Evolutionary conservation across 768 basidiomycete species (phyloP).

Genomic region (Mycena crocata): DNA sequence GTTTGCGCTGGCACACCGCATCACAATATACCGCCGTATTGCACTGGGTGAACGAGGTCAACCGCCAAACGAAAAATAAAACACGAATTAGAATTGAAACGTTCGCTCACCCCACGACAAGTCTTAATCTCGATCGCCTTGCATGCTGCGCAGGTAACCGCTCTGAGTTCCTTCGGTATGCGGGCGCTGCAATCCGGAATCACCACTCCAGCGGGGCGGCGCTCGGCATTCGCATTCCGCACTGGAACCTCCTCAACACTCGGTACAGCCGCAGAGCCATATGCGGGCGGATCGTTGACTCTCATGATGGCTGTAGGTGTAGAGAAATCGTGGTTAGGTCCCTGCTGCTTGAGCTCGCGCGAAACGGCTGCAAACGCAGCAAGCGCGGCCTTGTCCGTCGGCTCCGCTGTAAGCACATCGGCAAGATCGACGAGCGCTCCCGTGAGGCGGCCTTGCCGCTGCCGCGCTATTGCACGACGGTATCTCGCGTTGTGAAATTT

Average conservation of each 20-base stretch:
- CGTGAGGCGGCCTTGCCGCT: slow-evolving; percentile 7
- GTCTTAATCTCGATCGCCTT: slow-evolving; percentile 5
- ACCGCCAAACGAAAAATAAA: background rate
- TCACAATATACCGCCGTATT: background rate
- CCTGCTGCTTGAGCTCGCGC: background rate
- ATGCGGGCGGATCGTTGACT: background rate
- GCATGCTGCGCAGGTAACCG: slow-evolving; percentile 1
- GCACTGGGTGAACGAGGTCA: background rate
- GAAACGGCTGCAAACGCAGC: slow-evolving; percentile 6
- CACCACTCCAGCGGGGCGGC: background rate
- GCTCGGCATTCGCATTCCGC: background rate
- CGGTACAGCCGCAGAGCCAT: slow-evolving; percentile 5
- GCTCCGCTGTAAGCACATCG: slow-evolving; percentile 9
- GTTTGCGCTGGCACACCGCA: slow-evolving; percentile 8
- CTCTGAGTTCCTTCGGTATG: slow-evolving; percentile 3
- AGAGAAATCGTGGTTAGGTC: background rate
- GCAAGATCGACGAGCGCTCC: slow-evolving; percentile 14
- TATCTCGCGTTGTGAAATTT: slow-evolving; percentile 11
- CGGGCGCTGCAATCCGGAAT: background rate
- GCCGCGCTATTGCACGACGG: slow-evolving; percentile 8
- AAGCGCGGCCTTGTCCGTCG: slow-evolving; percentile 8
- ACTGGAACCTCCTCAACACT: background rate
- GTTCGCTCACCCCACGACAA: background rate
- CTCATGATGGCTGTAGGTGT: background rate
- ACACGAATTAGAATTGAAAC: background rate